Base-by-base conservation (phyloP, 495 filamentous ascomycete species). In the Glonium stellatum region DNA sequence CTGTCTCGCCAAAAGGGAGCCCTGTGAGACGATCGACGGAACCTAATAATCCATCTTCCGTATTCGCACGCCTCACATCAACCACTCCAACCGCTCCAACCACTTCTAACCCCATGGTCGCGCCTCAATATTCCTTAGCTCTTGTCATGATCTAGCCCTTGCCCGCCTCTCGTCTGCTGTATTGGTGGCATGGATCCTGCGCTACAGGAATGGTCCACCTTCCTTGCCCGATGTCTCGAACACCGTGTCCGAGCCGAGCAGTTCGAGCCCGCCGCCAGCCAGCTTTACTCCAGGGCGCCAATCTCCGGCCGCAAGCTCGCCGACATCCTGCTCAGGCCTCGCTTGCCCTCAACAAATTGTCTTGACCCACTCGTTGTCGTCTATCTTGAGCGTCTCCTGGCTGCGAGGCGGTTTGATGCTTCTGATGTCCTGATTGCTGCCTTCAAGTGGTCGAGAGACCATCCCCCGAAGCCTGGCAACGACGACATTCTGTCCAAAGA, bases 351-450 rank as follows among this genome's bases (percentile, higher is more conserved):
- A 52, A 72, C 66, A 37, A 69, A 78, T 64, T 73, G 73, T 59
- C 80, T 86, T 71, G 87, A 90, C 62, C 83, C 84, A 22, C 77
- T 87, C 47, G 71, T 87, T 22, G 76, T 79, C 5, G 74, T 80
- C 19, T 92, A 90, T 72, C 69, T 87, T 34, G 77, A 86, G 68
- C 76, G 76, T 13, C 76, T 90, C 27, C 77, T 84, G 35, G 76
- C 78, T 37, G 68, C 73, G 46, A 76, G 77, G 9, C 68, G 77
- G 57, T 73, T 87, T 34, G 80, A 84, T 59, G 73, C 76, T 5
- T 75, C 81, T 0, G 78, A 80, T 9, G 76, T 87, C 1, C 73
- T 90, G 58, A 65, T 71, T n/a, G 79, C 77, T 4, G 70, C 89
- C 3, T 78, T 84, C 62, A 78, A 78, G 44, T 82, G 83, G 62